Percentiles rank a stretch among this genome's conserved stretches.
Evolutionary conservation across 148 eudicot species (phyloP).

Genomic region (Gaultheria prostrata): DNA sequence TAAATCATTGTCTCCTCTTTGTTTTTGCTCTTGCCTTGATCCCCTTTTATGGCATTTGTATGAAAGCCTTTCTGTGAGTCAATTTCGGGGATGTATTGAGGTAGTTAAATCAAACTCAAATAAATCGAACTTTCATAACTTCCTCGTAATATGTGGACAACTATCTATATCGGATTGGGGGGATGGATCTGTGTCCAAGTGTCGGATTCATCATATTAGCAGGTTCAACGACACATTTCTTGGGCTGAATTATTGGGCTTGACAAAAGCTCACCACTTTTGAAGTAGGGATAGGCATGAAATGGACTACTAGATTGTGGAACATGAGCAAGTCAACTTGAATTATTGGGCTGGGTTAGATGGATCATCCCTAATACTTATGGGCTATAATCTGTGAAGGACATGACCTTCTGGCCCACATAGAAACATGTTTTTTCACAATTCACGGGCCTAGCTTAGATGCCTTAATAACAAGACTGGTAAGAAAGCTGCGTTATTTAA

Average conservation of each 20-base stretch:
- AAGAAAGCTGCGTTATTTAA: background rate
- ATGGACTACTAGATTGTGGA: background rate
- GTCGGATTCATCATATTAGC: background rate
- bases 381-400: background rate
- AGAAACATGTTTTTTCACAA: background rate
- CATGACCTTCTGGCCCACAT: background rate
- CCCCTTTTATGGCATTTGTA: background rate
- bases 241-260: background rate
- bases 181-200: background rate
- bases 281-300: background rate
- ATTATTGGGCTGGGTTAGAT: background rate
- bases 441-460: background rate
- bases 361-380: background rate
- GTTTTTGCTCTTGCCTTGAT: background rate
- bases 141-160: background rate
- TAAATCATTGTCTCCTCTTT: background rate
- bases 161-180: background rate
- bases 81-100: background rate
- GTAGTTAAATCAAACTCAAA: background rate
- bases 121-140: background rate
- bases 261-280: slow-evolving; percentile 4
- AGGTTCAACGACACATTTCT: background rate
- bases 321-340: background rate
- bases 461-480: background rate
- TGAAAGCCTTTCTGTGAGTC: background rate